Evolutionary conservation across 2,329 filamentous ascomycete species (phyloP).

Genomic region (Aspergillus aculeatinus): DNA sequence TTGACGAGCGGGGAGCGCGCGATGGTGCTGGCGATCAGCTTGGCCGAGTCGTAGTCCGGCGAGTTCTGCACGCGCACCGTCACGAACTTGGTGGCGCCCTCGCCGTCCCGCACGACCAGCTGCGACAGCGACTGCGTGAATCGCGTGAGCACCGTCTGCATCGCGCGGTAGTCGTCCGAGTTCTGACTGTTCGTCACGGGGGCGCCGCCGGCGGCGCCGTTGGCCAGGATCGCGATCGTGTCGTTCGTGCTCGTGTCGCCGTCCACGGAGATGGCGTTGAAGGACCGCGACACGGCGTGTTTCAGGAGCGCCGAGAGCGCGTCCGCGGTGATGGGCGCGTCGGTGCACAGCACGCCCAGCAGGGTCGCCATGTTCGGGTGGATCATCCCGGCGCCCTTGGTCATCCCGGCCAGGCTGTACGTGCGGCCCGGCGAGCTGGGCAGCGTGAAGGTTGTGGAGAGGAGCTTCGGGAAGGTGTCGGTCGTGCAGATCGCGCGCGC

Average conservation of each 20-base stretch:
- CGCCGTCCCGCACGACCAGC: constrained; percentile 91
- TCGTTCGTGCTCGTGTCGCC: constrained; percentile 98
- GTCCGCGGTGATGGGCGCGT: constrained; percentile 71
- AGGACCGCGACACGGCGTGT: constrained; percentile 75
- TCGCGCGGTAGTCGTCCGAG: constrained; percentile 65
- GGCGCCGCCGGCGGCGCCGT: constrained; percentile 79
- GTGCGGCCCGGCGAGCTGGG: constrained; percentile 73
- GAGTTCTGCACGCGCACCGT: constrained; percentile 81
- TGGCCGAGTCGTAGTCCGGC: constrained; percentile 66
- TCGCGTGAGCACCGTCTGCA: constrained; percentile 68
- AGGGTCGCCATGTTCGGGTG: constrained; percentile 98
- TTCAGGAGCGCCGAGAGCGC: constrained; percentile 70
- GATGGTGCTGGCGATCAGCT: constrained; percentile 81
- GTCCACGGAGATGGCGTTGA: constrained; percentile 96
- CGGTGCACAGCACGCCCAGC: constrained; percentile 86
- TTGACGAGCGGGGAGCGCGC: constrained; percentile 92
- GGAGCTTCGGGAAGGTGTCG: constrained; percentile 95
- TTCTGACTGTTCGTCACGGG: constrained; percentile 52
- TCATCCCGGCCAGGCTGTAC: constrained; percentile 90
- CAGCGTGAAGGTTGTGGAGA: constrained; percentile 79
- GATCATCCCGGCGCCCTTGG: constrained; percentile 98
- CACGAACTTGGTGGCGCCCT: constrained; percentile 97
- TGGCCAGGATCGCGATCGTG: constrained; percentile 90
- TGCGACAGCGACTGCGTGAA: constrained; percentile 85
- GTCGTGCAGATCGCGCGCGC: constrained; percentile 96